These are phyloP conservation scores for Alnus rubra DNA, from an alignment of 306 rosid genomes.

Conservation along the genomic window DNA sequence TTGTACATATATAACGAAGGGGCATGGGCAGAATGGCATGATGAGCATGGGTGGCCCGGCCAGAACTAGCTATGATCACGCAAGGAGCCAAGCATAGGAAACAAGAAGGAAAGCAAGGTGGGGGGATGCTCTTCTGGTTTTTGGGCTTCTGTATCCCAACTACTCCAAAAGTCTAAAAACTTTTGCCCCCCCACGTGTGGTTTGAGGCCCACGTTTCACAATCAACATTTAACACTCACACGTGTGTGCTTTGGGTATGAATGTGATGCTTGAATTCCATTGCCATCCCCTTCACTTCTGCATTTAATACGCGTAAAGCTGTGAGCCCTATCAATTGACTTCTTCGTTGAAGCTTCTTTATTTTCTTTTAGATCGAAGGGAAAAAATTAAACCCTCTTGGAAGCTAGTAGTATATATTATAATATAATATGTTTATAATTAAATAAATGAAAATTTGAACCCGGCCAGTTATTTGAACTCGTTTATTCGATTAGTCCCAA, in stretches of 20 bases:
- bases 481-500: too few relatives aligned
- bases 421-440: too few relatives aligned
- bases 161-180: constrained; percentile 26
- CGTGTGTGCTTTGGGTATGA: constrained; percentile 35
- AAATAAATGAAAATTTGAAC: too few relatives aligned
- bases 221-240: constrained; percentile 41
- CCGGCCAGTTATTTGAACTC: too few relatives aligned
- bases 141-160: constrained; percentile 27
- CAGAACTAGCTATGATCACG: constrained; percentile 27
- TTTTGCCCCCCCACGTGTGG: constrained; percentile 54
- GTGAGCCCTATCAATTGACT: constrained; percentile 12
- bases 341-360: background rate
- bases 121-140: constrained; percentile 31
- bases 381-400: background rate
- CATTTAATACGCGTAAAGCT: constrained; percentile 17
- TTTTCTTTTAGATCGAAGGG: background rate
- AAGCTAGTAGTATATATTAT: background rate
- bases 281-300: constrained; percentile 3
- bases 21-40: background rate
- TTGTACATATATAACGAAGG: background rate
- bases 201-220: constrained; percentile 49
- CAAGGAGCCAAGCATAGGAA: constrained; percentile 25
- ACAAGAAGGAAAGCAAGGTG: constrained; percentile 36
- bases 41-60: constrained; percentile 28
- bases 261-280: constrained; percentile 7